Evolutionary conservation across 1,139 yeast genomes (phyloP).

Genomic region (Hanseniaspora uvarum): DNA sequence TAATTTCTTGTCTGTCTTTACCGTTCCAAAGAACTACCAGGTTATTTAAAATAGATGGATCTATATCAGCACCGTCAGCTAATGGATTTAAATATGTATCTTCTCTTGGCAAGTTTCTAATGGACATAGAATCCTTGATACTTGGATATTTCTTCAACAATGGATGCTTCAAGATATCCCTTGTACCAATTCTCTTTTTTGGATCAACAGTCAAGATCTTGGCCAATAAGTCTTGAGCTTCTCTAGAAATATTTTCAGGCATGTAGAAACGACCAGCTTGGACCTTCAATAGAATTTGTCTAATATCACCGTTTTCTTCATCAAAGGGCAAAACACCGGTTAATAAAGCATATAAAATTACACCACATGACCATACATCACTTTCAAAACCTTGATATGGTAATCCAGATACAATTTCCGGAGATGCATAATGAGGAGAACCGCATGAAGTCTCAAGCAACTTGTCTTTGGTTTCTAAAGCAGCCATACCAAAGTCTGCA

Average conservation of each 20-base stretch:
- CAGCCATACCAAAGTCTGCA: constrained; percentile 99
- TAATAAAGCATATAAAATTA: constrained; percentile 78
- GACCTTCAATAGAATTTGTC: constrained; percentile 75
- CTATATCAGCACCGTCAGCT: constrained; percentile 39
- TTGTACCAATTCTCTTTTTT: constrained; percentile 59
- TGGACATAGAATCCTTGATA: constrained; percentile 33
- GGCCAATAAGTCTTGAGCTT: constrained; percentile 60
- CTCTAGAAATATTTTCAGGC: constrained; percentile 60
- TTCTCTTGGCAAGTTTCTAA: constrained; percentile 52
- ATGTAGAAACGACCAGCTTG: constrained; percentile 79
- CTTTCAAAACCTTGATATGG: constrained; percentile 94
- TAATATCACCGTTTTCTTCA: constrained; percentile 69
- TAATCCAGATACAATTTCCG: constrained; percentile 91
- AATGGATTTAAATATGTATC: constrained; percentile 49
- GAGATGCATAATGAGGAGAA: constrained; percentile 96
- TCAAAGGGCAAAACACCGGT: constrained; percentile 96
- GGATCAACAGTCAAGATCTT: constrained; percentile 78
- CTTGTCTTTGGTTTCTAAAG: constrained; percentile 75
- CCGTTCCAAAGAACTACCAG: constrained; percentile 69
- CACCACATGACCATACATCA: constrained; percentile 98
- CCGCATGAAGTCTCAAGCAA: constrained; percentile 93
- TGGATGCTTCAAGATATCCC: constrained; percentile 68
- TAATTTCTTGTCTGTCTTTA: constrained; percentile 47
- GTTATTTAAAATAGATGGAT: constrained; percentile 55
- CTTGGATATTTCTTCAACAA: constrained; percentile 51